Base-by-base conservation (phyloP, 495 filamentous ascomycete species). In the Daldinia loculata region DNA sequence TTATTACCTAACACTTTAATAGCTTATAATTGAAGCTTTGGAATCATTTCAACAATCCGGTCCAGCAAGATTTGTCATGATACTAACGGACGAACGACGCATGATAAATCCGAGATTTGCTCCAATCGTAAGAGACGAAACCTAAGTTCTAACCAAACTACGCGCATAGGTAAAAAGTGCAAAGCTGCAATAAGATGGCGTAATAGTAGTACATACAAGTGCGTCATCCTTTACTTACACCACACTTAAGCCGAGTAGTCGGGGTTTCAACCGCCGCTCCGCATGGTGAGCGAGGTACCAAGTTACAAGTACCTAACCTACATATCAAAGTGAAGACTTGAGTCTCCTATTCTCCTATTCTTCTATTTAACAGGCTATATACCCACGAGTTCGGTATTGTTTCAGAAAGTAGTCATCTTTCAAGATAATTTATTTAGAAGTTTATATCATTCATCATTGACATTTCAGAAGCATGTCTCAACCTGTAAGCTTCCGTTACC, bases 401-500 rank as follows among this genome's bases (percentile, higher is more conserved):
- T 12, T 24, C 43, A 24, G 22, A 11, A 22, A 24, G 1, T 19
- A 22, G 12, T 24, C 43, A 48, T 12, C n/a, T 3, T 22, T n/a
- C n/a, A n/a, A n/a, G n/a, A n/a, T n/a, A n/a, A n/a, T n/a, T n/a
- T n/a, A n/a, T n/a, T n/a, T n/a, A n/a, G n/a, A n/a, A n/a, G n/a
- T n/a, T n/a, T n/a, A n/a, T n/a, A n/a, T n/a, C n/a, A 32, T 34
- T 41, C 11, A 45, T 39, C 38, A 55, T 43, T 45, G 17, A 15
- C 6, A 14, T 57, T 41, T 65, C 1, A 56, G 55, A 60, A 63
- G 63, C 39, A 72, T 72, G 69, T 58, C 69, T 71, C 58, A 63
- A 39, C 22, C 53, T n/a, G 69, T 72, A 53, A 56, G 69, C 26
- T 26, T 48, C 22, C 50, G 9, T 12, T 12, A 39, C 50, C n/a